Evolutionary conservation across 805 yeast species (phyloP).

Genomic region (Grigorovia yakushimaensis): DNA sequence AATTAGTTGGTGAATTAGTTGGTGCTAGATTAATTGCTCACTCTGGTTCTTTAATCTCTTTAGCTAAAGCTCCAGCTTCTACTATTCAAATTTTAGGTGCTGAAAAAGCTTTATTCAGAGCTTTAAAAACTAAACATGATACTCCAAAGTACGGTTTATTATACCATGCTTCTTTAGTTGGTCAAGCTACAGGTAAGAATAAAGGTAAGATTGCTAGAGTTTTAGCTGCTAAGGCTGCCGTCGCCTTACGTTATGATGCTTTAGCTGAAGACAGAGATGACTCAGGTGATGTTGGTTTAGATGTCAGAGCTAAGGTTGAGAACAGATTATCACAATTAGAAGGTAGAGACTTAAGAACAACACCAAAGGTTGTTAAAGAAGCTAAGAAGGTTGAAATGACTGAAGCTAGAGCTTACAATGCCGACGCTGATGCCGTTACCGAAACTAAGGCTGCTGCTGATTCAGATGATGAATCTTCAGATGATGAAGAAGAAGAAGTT

Average conservation of each 20-base stretch:
- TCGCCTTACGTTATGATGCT: conserved; percentile 92
- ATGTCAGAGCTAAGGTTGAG: conserved; percentile 88
- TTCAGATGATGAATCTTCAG: conserved; percentile 32
- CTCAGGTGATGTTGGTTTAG: conserved; percentile 85
- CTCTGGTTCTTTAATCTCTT: conserved; percentile 86
- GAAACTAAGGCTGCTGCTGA: conserved; percentile 30
- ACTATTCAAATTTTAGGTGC: conserved; percentile 98
- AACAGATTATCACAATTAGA: conserved; percentile 88
- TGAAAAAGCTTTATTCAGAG: conserved; percentile 97
- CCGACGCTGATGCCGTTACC: conserved; percentile 77
- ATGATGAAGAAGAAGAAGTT: conserved; percentile 30
- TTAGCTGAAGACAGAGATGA: conserved; percentile 95
- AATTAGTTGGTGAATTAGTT: conserved; percentile 92
- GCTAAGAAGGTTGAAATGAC: conserved; percentile 79
- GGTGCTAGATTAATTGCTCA: conserved; percentile 98
- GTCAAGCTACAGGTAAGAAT: conserved; percentile 96
- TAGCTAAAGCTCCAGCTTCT: conserved; percentile 98
- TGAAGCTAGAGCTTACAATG: conserved; percentile 83
- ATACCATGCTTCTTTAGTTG: conserved; percentile 94
- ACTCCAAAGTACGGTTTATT: conserved; percentile 97
- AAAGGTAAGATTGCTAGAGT: conserved; percentile 99
- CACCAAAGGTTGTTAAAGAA: conserved; percentile 72
- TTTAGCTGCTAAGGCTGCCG: conserved; percentile 96
- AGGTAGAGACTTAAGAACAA: conserved; percentile 91
- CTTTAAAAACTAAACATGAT: conserved; percentile 95